Evolutionary conservation across 164 flowering plant species (phyloP), one percentile per base, ranked within the genome.

Genomic region (Buxus sempervirens): DNA sequence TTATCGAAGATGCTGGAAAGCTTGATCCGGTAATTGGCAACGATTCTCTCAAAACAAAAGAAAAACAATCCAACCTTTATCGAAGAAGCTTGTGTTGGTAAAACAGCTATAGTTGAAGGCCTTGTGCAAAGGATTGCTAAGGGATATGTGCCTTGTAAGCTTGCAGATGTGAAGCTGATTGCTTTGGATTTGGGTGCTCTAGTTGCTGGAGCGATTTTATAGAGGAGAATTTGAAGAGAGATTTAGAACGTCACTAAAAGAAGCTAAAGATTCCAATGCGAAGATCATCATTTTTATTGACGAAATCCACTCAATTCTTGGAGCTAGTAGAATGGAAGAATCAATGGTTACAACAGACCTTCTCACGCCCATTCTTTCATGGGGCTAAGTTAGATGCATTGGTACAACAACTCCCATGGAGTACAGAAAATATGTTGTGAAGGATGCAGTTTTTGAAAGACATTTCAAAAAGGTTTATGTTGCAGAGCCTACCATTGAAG

Each of bases 81-180:
- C 49, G 98, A 95, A 9, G 91, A 92, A 69, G 94, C 96, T 0
- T 96, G 96, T 15, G 96, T 92, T 9, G 98, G 98, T 16, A 92
- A 92, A 72, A 92, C 98, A n/a, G n/a, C n/a, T 0, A 95, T 96
- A 0, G 95, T 92, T 90, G 93, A 92, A 63, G 98, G 98, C 0
- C 77, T 92, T 27, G 98, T 95, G 4, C 98, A 90, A 76, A 84
- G 93, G 67, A 89, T 92, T 57, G 89, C 89, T 4, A 77, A 83
- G 36, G 95, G 95, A 5, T 95, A 92, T 76, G 90, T 92, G 4
- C 96, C 98, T 0, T 87, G 86, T 58, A 89, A 88, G 72, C 81
- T 92, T 58, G 63, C 79, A 38, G 93, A 92, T 63, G 96, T 91
- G 70, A 88, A 93, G 77, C 69, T 90, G 53, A 76, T 92, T 19